A percentile compares a stretch with the other conserved stretches of the same genome.
Evolutionary conservation across 2,329 filamentous ascomycete species (phyloP).

Genomic region (Sphaceloma murrayae): DNA sequence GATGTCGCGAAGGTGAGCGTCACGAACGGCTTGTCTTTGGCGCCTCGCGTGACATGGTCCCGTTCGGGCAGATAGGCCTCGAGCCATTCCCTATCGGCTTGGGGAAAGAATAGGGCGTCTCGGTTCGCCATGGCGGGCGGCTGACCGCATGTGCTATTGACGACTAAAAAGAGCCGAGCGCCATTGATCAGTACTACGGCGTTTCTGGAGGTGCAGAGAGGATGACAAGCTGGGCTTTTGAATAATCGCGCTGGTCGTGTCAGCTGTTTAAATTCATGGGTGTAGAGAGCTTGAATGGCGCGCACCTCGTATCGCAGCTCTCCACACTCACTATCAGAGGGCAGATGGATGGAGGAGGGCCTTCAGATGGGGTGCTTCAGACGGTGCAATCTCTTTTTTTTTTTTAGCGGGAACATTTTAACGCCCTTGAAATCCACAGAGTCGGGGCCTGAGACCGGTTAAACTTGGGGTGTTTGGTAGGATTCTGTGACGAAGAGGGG

Average conservation of each 20-base stretch:
- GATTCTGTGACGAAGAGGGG: not conserved
- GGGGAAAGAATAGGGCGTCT: conserved; percentile 31
- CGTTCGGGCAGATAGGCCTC: conserved; percentile 38
- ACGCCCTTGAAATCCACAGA: not conserved
- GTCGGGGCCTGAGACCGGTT: conserved; percentile 4
- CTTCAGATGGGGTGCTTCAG: not conserved
- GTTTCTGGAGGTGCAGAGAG: too few relatives aligned
- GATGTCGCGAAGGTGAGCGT: conserved; percentile 89
- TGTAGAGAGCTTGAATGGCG: too few relatives aligned
- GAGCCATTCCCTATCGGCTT: conserved; percentile 38
- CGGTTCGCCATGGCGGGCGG: conserved; percentile 18
- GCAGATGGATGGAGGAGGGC: too few relatives aligned
- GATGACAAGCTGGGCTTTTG: too few relatives aligned
- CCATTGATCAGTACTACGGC: too few relatives aligned
- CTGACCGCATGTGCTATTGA: conserved; percentile 3
- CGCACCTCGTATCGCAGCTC: not conserved
- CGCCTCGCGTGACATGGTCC: not conserved
- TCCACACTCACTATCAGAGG: too few relatives aligned
- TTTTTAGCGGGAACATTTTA: not conserved
- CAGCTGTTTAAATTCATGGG: not conserved
- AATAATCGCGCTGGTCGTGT: not conserved
- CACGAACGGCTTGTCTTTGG: conserved; percentile 41
- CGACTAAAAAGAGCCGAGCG: conserved; percentile 18
- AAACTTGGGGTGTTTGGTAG: too few relatives aligned
- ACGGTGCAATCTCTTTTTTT: conserved; percentile 11